Conservation (phyloP, 768 basidiomycete genomes). For the Nevesoporus exiguus region DNA sequence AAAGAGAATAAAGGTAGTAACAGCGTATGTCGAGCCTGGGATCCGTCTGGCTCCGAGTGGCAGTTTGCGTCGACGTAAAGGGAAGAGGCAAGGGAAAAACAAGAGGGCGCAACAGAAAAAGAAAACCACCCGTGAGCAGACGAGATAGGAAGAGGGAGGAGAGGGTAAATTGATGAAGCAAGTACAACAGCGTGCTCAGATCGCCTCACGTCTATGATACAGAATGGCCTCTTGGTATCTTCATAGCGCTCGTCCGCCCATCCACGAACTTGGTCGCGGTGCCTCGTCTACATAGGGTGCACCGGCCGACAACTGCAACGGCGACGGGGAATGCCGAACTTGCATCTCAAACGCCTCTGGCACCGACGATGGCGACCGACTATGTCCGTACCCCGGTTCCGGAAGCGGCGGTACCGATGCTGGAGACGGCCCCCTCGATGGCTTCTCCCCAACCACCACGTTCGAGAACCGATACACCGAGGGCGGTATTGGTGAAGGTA, state of each 20-base stretch:
- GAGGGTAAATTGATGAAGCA: constrained; percentile 12
- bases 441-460: constrained; percentile 43
- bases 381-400: neutral
- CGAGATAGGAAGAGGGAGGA: neutral
- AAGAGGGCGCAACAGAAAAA: neutral
- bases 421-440: constrained; percentile 11
- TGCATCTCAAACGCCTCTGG: constrained; percentile 40
- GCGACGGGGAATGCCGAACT: constrained; percentile 25
- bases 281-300: neutral
- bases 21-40: neutral
- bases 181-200: constrained; percentile 24
- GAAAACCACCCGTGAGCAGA: neutral
- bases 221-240: neutral
- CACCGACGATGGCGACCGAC: neutral
- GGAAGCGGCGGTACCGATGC: constrained; percentile 9
- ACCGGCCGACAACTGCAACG: neutral
- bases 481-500: constrained; percentile 56
- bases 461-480: constrained; percentile 45
- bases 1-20: neutral
- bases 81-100: neutral
- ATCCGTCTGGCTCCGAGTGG: neutral
- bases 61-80: neutral
- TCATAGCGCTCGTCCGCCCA: constrained; percentile 19
- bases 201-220: constrained; percentile 20
- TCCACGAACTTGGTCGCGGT: constrained; percentile 16